Base-by-base conservation (phyloP, 345 rosid genomes). In the Rhodamnia argentea region DNA sequence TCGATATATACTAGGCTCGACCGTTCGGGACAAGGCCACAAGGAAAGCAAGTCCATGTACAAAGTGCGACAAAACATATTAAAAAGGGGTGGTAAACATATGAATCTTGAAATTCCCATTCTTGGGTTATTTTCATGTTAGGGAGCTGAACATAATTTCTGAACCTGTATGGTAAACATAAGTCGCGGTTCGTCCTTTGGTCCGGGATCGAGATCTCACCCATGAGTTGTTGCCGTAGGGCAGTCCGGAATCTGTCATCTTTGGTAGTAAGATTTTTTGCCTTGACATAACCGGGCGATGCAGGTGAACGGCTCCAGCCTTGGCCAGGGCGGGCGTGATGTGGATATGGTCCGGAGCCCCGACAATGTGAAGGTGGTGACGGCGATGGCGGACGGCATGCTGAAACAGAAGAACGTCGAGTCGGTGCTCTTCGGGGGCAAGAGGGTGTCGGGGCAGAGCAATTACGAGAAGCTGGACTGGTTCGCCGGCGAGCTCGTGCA, bases 371-470 rank as follows among this genome's bases (percentile, higher is more conserved):
- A 96, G 85, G 92, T 89, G 95, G 89, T 95, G 85, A 84, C 90
- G 52, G 94, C 91, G 37, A 86, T 91, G 83, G 99, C 97, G 37
- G 99, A 95, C 87, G 96, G 93, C 84, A 95, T 95, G 99, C 86
- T 97, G 92, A 97, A 94, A 91, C 98, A 96, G 91, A 97, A 96
- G 87, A 97, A 96, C 83, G 98, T 97, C 2, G 99, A 97, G 88
- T 97, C 99, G 1, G 98, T 97, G 44, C 91, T 97, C 83, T 97
- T 96, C 75, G 98, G 96, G 40, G 99, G 99, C 42, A 95, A 97
- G 86, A 94, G 93, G 88, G 91, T 96, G 27, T 91, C 92, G 24
- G 98, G 94, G 78, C 90, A 92, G 64, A 95, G 92, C 89, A 97
- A 96, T 87, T 91, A 87, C 44, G 99, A 96, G 93, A 97, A 94